These are phyloP conservation scores for Mrakiaceae sp. DNA, from an alignment of 1,284 basidiomycete genomes.

Conservation along the genomic window DNA sequence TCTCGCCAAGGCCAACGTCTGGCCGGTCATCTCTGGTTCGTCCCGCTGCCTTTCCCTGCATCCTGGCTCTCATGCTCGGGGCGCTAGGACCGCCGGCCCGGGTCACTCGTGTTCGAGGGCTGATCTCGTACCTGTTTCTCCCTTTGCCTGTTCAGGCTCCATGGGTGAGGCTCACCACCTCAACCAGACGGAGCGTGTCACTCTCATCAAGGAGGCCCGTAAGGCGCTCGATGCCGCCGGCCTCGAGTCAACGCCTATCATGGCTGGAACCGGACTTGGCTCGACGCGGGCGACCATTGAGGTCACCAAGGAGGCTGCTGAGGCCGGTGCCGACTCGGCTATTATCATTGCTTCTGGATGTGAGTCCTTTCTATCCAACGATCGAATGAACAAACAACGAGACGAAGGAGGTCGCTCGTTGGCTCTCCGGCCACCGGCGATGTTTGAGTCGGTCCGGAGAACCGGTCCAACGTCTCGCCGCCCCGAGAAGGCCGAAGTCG, in stretches of 20 bases:
- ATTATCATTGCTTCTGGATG: conserved; percentile 54
- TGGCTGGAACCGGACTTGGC: conserved; percentile 62
- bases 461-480: too few species aligned
- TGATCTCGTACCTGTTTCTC: neutral
- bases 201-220: conserved; percentile 58
- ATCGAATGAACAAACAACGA: too few species aligned
- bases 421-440: too few species aligned
- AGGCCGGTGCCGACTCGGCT: conserved; percentile 67
- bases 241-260: conserved; percentile 51
- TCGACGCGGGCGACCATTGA: conserved; percentile 70
- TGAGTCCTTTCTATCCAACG: neutral
- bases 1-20: conserved; percentile 59
- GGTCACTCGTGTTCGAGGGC: too few species aligned
- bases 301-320: conserved; percentile 59
- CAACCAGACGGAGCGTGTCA: conserved; percentile 55
- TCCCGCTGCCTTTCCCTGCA: conserved; percentile 48
- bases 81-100: neutral
- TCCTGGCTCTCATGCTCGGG: neutral
- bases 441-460: too few species aligned
- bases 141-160: conserved; percentile 17
- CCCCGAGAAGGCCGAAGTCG: too few species aligned
- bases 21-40: conserved; percentile 58
- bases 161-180: conserved; percentile 59
- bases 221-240: conserved; percentile 57
- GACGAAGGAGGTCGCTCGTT: too few species aligned